Evolutionary conservation across 73 alveolate genomes (phyloP).

Genomic region (Paramecium bursaria): DNA sequence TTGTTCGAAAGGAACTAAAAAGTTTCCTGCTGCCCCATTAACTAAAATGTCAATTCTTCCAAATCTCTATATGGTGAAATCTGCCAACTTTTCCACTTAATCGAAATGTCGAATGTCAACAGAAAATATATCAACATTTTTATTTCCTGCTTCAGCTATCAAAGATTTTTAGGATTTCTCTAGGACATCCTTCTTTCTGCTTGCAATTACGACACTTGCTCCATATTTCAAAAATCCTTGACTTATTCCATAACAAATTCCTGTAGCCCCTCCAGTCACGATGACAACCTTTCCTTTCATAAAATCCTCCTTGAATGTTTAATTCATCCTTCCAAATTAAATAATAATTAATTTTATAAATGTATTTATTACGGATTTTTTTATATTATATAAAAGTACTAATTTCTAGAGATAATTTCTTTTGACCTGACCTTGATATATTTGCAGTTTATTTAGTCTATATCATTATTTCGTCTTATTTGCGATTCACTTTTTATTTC

Average conservation of each 20-base stretch:
- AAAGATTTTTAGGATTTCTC: constrained; percentile 74
- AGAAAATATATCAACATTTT: constrained; percentile 26
- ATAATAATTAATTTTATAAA: background rate
- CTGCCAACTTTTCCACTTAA: constrained; percentile 75
- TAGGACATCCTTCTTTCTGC: constrained; percentile 81
- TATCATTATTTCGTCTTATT: no score
- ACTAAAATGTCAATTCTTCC: constrained; percentile 85
- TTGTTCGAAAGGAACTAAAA: constrained; percentile 82
- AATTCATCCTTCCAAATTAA: constrained; percentile 51
- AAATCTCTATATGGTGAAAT: constrained; percentile 66
- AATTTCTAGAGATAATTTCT: no score
- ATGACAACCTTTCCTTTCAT: constrained; percentile 81
- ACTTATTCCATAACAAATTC: constrained; percentile 87
- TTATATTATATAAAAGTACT: no score
- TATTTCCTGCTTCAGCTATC: constrained; percentile 68
- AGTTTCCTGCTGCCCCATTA: constrained; percentile 95
- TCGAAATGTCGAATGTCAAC: constrained; percentile 86
- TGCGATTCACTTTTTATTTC: no score
- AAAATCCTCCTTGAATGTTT: constrained; percentile 73
- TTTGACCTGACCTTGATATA: no score
- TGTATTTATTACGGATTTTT: no score
- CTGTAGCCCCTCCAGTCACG: constrained; percentile 92
- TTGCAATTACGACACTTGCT: constrained; percentile 82
- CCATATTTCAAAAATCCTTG: constrained; percentile 78
- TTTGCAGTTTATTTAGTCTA: no score